Conservation (phyloP, 257 asterid genomes). For the Jacaranda mimosifolia region DNA sequence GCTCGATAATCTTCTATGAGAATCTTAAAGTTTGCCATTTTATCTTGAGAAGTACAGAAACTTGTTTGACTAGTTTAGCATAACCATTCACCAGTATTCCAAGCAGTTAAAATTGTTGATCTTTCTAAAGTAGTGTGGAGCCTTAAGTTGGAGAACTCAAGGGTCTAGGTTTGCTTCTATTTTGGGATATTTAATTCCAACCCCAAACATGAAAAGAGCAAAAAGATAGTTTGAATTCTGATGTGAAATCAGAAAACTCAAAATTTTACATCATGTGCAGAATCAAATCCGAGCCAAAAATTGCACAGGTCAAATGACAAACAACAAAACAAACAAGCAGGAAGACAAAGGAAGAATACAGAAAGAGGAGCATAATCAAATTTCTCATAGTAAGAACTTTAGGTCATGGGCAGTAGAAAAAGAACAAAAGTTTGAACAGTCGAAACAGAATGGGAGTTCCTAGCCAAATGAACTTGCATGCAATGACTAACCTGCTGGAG, state of each 20-base stretch:
- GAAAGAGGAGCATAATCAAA: background rate
- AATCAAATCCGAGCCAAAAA: background rate
- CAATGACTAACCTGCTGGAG: conserved; percentile 47
- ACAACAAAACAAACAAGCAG: background rate
- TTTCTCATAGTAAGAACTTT: conserved; percentile 1
- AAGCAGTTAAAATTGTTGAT: background rate
- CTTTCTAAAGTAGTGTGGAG: background rate
- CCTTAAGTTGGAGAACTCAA: background rate
- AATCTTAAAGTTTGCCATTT: background rate
- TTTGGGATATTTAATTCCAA: background rate
- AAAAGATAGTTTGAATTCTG: background rate
- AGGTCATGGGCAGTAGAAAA: background rate
- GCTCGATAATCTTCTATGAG: background rate
- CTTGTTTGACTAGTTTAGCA: background rate
- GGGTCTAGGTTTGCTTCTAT: background rate
- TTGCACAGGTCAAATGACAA: background rate
- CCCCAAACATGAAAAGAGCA: background rate
- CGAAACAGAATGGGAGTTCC: background rate
- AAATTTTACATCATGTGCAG: background rate
- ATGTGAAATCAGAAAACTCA: background rate
- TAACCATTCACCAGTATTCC: background rate
- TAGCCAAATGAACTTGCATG: conserved; percentile 3
- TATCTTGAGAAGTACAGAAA: background rate
- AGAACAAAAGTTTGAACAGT: conserved; percentile 8
- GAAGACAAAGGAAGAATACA: background rate